phyloP scores from a whole-genome alignment of 2,329 filamentous ascomycete species.

The Pseudohalonectria lignicola region DNA sequence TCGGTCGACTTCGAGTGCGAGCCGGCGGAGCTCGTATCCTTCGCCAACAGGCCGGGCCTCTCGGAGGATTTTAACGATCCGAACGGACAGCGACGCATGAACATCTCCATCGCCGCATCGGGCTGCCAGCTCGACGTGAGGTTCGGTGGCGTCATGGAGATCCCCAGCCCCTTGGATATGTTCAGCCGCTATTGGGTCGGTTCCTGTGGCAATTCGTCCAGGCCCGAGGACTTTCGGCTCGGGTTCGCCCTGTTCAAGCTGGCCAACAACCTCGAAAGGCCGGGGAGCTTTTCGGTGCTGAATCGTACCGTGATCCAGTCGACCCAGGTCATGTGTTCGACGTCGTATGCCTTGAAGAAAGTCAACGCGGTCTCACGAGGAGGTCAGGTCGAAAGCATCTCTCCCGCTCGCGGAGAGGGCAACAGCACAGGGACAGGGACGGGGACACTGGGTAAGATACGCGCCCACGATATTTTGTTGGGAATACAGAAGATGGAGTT shows the following conservation, averaged over 20 bases:
- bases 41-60: too few species aligned
- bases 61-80: too few species aligned
- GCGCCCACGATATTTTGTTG: too few species aligned
- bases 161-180: background rate
- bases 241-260: background rate
- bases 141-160: background rate
- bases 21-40: conserved; percentile 11
- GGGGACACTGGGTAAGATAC: too few species aligned
- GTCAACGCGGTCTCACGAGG: too few species aligned
- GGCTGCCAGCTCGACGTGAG: background rate
- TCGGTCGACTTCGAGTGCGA: conserved; percentile 18
- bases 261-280: background rate
- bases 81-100: background rate
- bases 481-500: too few species aligned
- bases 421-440: too few species aligned
- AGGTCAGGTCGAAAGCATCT: too few species aligned
- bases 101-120: background rate
- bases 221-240: background rate
- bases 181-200: background rate
- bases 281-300: too few species aligned
- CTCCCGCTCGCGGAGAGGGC: too few species aligned
- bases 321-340: background rate
- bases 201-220: background rate
- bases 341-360: too few species aligned
- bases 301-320: background rate